A percentile compares a stretch with the other conserved stretches of the same genome.
Conservation (phyloP, 2,329 filamentous ascomycete genomes). For the Calonectria pteridis region DNA sequence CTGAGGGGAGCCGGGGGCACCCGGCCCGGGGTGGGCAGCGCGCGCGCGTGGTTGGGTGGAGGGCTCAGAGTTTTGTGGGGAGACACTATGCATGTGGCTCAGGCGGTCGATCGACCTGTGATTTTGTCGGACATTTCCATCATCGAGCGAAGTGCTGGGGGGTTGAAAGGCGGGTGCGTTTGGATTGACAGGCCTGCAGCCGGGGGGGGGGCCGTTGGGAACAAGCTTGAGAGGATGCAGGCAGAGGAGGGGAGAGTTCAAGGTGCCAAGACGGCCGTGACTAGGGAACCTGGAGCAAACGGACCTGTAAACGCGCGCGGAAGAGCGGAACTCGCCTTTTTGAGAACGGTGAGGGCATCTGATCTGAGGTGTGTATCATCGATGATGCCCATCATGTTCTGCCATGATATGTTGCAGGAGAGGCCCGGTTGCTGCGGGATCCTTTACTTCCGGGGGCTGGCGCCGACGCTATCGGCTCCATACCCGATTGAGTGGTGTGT, state of each 20-base stretch:
- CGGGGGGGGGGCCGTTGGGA: slow-evolving; percentile 7
- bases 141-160: neutral
- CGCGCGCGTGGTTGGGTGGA: slow-evolving; percentile 18
- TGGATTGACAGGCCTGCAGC: neutral
- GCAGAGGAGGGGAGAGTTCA: neutral
- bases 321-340: slow-evolving; percentile 1
- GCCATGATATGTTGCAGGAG: neutral
- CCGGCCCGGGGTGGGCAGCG: slow-evolving; percentile 19
- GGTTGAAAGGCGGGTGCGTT: neutral
- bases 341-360: slow-evolving; percentile 7
- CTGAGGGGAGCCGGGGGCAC: slow-evolving; percentile 15
- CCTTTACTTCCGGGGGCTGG: neutral
- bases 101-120: slow-evolving; percentile 20
- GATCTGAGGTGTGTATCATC: slow-evolving; percentile 8
- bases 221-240: slow-evolving; percentile 12
- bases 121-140: slow-evolving; percentile 22
- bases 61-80: neutral
- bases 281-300: neutral
- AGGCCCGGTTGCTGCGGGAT: neutral
- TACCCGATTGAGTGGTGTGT: slow-evolving; percentile 6
- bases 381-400: neutral
- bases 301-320: neutral
- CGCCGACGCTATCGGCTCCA: neutral
- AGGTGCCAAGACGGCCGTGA: neutral
- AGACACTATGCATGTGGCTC: slow-evolving; percentile 17